phyloP scores from a whole-genome alignment of 495 filamentous ascomycete genomes.

The Apodospora peruviana region DNA sequence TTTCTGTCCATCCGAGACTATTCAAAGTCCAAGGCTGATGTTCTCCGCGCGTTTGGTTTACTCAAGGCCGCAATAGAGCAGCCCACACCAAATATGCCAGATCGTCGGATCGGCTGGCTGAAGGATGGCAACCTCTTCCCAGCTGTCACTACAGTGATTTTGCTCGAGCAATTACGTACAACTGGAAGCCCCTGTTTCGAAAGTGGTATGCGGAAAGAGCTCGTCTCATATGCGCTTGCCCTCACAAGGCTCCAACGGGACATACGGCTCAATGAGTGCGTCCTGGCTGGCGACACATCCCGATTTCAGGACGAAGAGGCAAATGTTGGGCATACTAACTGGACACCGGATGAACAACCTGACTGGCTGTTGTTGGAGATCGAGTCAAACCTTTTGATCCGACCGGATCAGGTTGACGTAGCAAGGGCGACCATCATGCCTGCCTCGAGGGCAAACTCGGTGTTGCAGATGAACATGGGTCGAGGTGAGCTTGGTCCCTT shows the following conservation, averaged over 20 bases:
- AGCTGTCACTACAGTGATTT: conserved; percentile 35
- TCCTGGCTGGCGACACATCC: neutral
- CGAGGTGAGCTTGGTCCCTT: too few species aligned
- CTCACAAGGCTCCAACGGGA: conserved; percentile 44
- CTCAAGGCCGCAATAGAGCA: conserved; percentile 20
- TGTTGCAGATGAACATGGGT: conserved; percentile 53
- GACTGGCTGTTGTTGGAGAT: conserved; percentile 59
- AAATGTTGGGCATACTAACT: conserved; percentile 48
- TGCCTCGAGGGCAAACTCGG: conserved; percentile 37
- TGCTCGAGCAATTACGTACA: conserved; percentile 51
- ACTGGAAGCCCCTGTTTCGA: conserved; percentile 26
- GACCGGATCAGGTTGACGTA: conserved; percentile 47
- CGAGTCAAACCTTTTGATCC: conserved; percentile 48
- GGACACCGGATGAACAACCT: conserved; percentile 36
- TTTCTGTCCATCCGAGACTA: conserved; percentile 3
- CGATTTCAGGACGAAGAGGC: conserved; percentile 30
- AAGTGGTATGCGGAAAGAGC: conserved; percentile 33
- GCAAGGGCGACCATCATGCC: conserved; percentile 47
- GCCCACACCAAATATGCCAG: conserved; percentile 11
- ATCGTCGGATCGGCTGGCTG: conserved; percentile 39
- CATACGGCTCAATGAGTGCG: conserved; percentile 13
- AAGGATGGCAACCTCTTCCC: conserved; percentile 47
- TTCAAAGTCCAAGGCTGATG: neutral
- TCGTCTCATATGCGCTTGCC: conserved; percentile 37
- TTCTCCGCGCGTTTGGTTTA: conserved; percentile 11